Base-by-base conservation (phyloP, 352 stramenopile species). In the Globisporangium cystogenes region DNA sequence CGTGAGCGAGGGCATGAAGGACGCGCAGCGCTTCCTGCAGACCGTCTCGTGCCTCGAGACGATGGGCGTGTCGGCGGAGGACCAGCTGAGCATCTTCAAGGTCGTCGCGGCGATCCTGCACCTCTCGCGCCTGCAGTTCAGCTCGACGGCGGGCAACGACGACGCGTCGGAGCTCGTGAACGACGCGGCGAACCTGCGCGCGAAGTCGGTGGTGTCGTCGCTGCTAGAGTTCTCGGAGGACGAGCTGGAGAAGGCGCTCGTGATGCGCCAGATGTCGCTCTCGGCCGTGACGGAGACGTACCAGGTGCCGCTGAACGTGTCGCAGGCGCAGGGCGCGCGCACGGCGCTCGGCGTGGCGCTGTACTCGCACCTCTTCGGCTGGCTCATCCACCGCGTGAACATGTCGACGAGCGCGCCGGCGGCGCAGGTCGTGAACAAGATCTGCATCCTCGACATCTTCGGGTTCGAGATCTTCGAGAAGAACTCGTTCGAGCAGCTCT, bases 301-400 rank as follows among this genome's bases (percentile, higher is more conserved):
- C 56, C 76, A 86, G 45, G 83, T 94, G 57, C 84, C 84, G 29
- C 77, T 98, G 45, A 93, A 87, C 33, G 68, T 93, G 83, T 11
- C 87, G 29, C 87, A 95, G 55, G 96, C 96, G 0, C 59, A 76
- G 15, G 93, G 98, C 62, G 96, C 87, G 44, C 74, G 94, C 14
- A 95, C 98, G 64, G 93, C 94, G 7, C 77, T 99, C 23, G 88
- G 95, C 0, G 99, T 98, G 73, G 78, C 96, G 39, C 89, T 98
- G 40, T 99, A 99, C 67, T 95, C 87, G 3, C 96, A 93, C 55
- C 59, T 98, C 12, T 99, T 99, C 60, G 74, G 98, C 54, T 99
- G 95, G 95, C 70, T 99, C 16, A 95, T 99, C 36, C 71, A 84
- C 35, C 79, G 66, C 26, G 90, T 94, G 61, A 94, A 94, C 51